These are phyloP conservation scores for Tricholoma hemisulphureum DNA, from an alignment of 768 basidiomycete species.

Conservation along the genomic window DNA sequence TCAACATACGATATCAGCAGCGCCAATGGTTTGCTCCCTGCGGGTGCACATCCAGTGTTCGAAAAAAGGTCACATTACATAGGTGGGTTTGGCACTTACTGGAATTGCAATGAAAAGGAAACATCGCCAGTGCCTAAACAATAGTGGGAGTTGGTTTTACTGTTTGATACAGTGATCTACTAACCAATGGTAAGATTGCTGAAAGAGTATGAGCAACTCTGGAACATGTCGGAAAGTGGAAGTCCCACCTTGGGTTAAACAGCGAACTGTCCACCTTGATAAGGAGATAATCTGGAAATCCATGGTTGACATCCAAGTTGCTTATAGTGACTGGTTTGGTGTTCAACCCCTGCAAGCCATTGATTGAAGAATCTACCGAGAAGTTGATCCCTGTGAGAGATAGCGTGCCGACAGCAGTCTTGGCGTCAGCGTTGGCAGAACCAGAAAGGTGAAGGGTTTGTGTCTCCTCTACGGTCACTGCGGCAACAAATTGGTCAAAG, in stretches of 20 bases:
- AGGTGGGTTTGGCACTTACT: conserved; percentile 32
- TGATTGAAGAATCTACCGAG: conserved; percentile 54
- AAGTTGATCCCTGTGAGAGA: conserved; percentile 57
- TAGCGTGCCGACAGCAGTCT: conserved; percentile 65
- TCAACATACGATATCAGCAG: conserved; percentile 52
- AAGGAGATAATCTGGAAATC: conserved; percentile 63
- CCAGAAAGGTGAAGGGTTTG: conserved; percentile 55
- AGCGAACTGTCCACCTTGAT: conserved; percentile 61
- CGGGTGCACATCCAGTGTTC: conserved; percentile 2
- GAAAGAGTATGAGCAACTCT: conserved; percentile 15
- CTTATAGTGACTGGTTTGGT: conserved; percentile 55
- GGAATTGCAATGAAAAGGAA: conserved; percentile 55
- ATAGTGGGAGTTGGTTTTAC: conserved; percentile 26
- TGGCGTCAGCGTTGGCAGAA: conserved; percentile 52
- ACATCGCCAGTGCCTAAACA: conserved; percentile 60
- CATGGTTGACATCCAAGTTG: conserved; percentile 64
- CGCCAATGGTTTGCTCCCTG: conserved; percentile 54
- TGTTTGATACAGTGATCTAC: conserved; percentile 12
- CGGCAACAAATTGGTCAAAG: conserved; percentile 64
- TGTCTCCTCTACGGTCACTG: conserved; percentile 48
- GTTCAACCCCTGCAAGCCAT: conserved; percentile 63
- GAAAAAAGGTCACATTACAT: not conserved
- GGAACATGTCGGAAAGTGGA: not conserved
- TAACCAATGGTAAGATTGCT: conserved; percentile 46
- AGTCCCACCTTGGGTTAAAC: conserved; percentile 61